Evolutionary conservation across 1,139 yeast species (phyloP), one percentile per base, ranked within the genome.

Genomic region (Blastobotrys indianensis): DNA sequence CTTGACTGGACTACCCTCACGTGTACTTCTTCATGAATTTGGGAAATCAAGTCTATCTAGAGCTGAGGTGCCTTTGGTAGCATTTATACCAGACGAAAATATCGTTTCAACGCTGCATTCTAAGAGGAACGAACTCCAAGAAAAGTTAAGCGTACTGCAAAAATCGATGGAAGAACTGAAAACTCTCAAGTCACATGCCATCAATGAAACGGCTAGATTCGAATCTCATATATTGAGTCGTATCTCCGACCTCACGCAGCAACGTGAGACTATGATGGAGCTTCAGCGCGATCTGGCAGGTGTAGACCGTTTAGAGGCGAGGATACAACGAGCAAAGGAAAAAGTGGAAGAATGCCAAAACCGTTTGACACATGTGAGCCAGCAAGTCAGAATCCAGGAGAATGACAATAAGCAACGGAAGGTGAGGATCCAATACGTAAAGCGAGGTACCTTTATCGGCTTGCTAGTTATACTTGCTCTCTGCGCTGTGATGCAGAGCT

Each of bases 401-500:
- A 42, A 46, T 28, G 56, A 50, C n/a, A 53, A 56, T 30, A 48
- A 48, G 31, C 50, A 51, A 34, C 53, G 63, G 54, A 39, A 60
- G 48, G 15, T 63, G 58, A 37, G 72, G 7, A 44, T 48, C 35
- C 41, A 46, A 35, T 52, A 53, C 32, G 51, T 55, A 30, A 55
- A 54, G 31, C 42, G 56, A 12, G 66, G 57, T 4, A 58, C 62
- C 1, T 41, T 50, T 6, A 39, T 48, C 9, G 60, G 63, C 0
- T 61, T 64, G 1, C 61, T 65, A 2, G 59, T 64, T 1, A 61
- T 64, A 1, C 4, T 63, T 64, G 4, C 62, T 59, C 12, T 54
- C 65, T 16, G 58, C 61, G 2, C 54, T 62, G 34, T 62, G 37
- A 60, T 63, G 17, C 31, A 35, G 25, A 25, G 16, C 3, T 43